These are phyloP conservation scores for Candida germanica DNA, from an alignment of 805 yeast species.

Conservation along the genomic window DNA sequence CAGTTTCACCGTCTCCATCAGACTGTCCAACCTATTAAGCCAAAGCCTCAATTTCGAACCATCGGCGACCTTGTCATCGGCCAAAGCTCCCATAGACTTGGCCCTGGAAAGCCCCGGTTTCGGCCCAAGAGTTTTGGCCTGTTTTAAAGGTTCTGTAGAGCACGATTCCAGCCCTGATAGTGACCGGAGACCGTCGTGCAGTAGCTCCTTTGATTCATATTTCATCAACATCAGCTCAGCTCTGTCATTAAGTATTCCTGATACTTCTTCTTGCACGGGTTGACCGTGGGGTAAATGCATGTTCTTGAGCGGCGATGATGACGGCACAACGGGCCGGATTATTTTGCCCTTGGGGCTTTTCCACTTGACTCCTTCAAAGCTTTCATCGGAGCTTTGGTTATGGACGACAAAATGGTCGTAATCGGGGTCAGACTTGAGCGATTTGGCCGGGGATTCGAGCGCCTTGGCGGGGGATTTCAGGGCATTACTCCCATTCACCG, in stretches of 20 bases:
- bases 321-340: constrained; percentile 20
- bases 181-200: constrained; percentile 30
- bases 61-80: background rate
- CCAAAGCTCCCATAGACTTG: constrained; percentile 29
- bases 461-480: too few relatives aligned
- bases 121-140: constrained; percentile 23
- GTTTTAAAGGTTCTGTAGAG: constrained; percentile 32
- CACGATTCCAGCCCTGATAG: too few relatives aligned
- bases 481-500: too few relatives aligned
- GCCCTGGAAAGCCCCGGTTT: constrained; percentile 35
- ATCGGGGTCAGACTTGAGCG: too few relatives aligned
- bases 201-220: constrained; percentile 40
- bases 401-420: constrained; percentile 13
- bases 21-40: constrained; percentile 28
- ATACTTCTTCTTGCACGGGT: too few relatives aligned
- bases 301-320: constrained; percentile 41
- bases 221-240: constrained; percentile 38
- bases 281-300: constrained; percentile 1
- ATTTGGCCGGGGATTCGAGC: too few relatives aligned
- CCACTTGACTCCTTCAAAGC: constrained; percentile 46
- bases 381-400: constrained; percentile 39
- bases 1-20: background rate
- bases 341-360: constrained; percentile 32
- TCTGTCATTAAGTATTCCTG: constrained; percentile 26
- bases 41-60: constrained; percentile 20